Base-by-base conservation (phyloP, 2,329 filamentous ascomycete genomes). In the Nectriaceae sp. region DNA sequence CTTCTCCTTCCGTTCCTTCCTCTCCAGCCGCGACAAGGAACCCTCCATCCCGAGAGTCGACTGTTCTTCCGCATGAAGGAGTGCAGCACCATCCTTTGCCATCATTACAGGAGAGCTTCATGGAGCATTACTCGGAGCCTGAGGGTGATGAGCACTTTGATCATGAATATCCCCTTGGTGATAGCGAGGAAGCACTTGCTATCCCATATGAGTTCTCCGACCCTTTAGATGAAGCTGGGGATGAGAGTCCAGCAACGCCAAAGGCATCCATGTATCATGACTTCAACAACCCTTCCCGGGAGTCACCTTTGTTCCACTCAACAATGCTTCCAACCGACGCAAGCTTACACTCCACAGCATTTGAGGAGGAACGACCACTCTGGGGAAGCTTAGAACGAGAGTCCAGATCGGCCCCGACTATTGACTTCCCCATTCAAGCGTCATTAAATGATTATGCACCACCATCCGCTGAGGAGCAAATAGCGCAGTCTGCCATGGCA, bases 181-280 rank as follows among this genome's bases (percentile, higher is more conserved):
- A 83, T 56, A 82, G 78, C 52, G 80, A 83, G 52, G 76, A 77
- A 43, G 79, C 79, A 1, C 72, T 83, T 37, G 72, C 75, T 46
- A 83, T 83, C 29, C 79, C 80, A 0, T 83, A 83, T 50, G 78
- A 81, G 21, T 59, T 77, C 31, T 68, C 68, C 15, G 57, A 62
- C 42, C 6, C 69, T 8, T 66, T 67, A 5, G 68, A 71, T 1
- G 69, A 70, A 3, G 65, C 67, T 3, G 68, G 68, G 10, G 64
- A 69, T 15, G 59, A 72, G 38, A 68, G 63, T 15, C 71, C 68
- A 21, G 68, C 77, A 5, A 85, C 82, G 0, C 82, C 82, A 1
- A 73, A 78, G 36, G 82, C 80, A 3, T 80, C 76, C 3, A 60
- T 75, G 39, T 73, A 74, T 52, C 64, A 71, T 53, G 68, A 73